phyloP scores from a whole-genome alignment of 2,329 filamentous ascomycete species.

The Talaromyces albobiverticillius region DNA sequence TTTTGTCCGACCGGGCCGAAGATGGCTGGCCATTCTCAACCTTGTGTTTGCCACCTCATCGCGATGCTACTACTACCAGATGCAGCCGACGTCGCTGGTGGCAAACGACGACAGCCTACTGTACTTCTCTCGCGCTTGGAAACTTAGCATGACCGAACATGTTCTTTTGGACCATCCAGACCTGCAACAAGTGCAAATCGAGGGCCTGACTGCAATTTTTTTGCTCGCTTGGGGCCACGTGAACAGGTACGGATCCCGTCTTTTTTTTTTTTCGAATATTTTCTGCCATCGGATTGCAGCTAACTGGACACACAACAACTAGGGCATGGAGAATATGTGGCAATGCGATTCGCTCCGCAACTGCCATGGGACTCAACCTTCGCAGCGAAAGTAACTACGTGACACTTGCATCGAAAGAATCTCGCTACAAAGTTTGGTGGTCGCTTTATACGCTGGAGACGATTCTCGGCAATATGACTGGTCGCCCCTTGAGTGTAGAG shows the following conservation, averaged over 20 bases:
- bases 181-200: conserved; percentile 44
- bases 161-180: conserved; percentile 39
- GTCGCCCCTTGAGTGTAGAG: conserved; percentile 38
- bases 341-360: conserved; percentile 39
- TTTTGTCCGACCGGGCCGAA: conserved; percentile 33
- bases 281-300: neutral
- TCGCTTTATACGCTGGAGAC: conserved; percentile 41
- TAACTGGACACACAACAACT: neutral
- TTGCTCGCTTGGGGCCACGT: conserved; percentile 39
- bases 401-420: conserved; percentile 37
- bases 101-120: conserved; percentile 34
- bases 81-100: conserved; percentile 24
- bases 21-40: conserved; percentile 44
- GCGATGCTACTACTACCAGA: conserved; percentile 29
- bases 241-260: conserved; percentile 34
- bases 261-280: neutral
- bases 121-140: conserved; percentile 44
- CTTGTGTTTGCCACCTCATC: conserved; percentile 44
- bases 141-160: conserved; percentile 34
- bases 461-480: conserved; percentile 41
- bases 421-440: conserved; percentile 46
- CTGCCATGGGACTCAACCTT: conserved; percentile 43
- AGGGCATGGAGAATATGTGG: conserved; percentile 44
- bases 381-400: conserved; percentile 37
- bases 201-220: conserved; percentile 41